Conservation (phyloP, 2,329 filamentous ascomycete genomes). For the Fusarium floridanum region DNA sequence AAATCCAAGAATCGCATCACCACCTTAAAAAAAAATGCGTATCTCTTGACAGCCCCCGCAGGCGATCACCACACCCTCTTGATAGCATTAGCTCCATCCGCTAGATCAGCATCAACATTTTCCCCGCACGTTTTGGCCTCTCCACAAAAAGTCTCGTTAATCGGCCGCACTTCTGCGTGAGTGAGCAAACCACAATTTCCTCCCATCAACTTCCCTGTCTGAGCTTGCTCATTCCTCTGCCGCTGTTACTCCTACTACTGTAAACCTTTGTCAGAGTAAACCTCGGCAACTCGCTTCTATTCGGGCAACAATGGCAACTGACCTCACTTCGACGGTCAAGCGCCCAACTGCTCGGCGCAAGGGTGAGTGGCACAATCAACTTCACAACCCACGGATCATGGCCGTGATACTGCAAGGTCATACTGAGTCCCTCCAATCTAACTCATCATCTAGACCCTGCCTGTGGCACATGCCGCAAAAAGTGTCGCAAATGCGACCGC, state of each 20-base stretch:
- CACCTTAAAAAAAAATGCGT: not conserved
- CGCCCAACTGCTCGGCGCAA: slow-evolving; percentile 39
- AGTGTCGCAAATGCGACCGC: slow-evolving; percentile 51
- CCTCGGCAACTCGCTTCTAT: not conserved
- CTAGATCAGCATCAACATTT: not conserved
- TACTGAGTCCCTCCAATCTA: not conserved
- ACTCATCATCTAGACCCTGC: slow-evolving; percentile 42
- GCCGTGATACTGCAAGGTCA: not conserved
- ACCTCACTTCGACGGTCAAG: not conserved
- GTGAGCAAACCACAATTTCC: not conserved
- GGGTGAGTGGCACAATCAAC: slow-evolving; percentile 15
- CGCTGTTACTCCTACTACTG: not conserved
- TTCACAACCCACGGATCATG: not conserved
- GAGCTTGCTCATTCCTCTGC: not conserved
- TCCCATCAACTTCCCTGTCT: slow-evolving; percentile 1
- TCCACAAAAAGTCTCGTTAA: not conserved
- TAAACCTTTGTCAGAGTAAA: too few relatives aligned
- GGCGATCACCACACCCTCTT: not conserved
- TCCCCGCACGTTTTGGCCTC: not conserved
- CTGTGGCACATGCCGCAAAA: slow-evolving; percentile 49
- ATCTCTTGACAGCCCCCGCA: not conserved
- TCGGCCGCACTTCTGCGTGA: not conserved
- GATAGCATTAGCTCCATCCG: not conserved
- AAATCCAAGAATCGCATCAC: not conserved
- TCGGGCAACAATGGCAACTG: slow-evolving; percentile 27